Evolutionary conservation across 2,329 filamentous ascomycete genomes (phyloP), one percentile per base, ranked within the genome.

Genomic region (Fusarium lyarnte): DNA sequence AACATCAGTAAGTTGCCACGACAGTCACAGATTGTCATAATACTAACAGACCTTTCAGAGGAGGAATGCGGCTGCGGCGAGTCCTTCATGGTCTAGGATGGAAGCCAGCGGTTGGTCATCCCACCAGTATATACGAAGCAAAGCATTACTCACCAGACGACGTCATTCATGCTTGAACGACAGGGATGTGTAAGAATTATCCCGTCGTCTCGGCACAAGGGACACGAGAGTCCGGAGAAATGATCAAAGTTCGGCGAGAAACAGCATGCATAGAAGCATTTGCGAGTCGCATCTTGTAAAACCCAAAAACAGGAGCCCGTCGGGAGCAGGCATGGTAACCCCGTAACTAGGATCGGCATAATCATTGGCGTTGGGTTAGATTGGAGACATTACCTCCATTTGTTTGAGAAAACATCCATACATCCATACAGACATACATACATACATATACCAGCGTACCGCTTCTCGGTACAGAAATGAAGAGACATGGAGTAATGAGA

Each of bases 11-110:
- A 89, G 95, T 91, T 35, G 16, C 49, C n/a, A 29, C 57, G 8
- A 19, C 16, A 21, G 19, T 2, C 14, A 23, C 14, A 36, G 14
- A 13, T 29, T 5, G 19, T 7, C 12, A 41, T 9, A 36, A 36
- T n/a, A 63, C 61, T 81, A 85, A 81, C 84, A 76, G 11, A 57
- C 42, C 9, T n/a, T 49, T 69, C 81, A 98, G 95, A 97, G 87
- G 95, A 97, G 80, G 89, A 97, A 87, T 98, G 95, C 78, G 95
- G 95, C 42, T 98, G 95, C 76, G 95, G 95, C 79, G 95, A 98
- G 85, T 97, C 94, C 3, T 98, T 98, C 81, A 97, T 94, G 91
- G 93, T 95, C 62, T 91, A 81, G 63, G 38, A 46, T 31, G 43
- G 42, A 58, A 38, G 16, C 33, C 49, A 55, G 36, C 27, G 58